Conservation (phyloP, 108 stramenopile genomes). For the Ochromonas danica region DNA sequence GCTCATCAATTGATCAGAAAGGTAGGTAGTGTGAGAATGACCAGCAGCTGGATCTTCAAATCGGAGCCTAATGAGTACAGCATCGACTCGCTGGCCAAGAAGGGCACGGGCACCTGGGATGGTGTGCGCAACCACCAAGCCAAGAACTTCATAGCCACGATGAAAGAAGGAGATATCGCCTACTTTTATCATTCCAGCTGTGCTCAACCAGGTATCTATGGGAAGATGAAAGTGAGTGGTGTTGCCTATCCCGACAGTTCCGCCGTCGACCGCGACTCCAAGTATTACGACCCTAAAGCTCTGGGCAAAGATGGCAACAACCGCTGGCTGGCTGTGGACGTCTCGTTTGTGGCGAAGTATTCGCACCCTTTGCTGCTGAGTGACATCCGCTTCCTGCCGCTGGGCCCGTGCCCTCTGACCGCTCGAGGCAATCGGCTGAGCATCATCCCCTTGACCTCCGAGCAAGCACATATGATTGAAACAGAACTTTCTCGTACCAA, state of each 20-base stretch:
- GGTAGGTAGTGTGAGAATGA: too few relatives aligned
- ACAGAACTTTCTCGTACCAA: neutral
- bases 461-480: neutral
- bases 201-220: constrained; percentile 37
- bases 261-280: neutral
- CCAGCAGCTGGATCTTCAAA: neutral
- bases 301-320: neutral
- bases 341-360: neutral
- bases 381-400: neutral
- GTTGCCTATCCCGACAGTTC: constrained; percentile 22
- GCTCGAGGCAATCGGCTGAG: neutral
- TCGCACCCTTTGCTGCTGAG: neutral
- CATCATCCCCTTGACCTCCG: neutral
- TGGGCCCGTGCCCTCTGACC: neutral
- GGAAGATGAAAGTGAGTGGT: neutral
- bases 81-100: neutral
- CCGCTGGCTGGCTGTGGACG: neutral
- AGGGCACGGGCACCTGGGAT: constrained; percentile 2
- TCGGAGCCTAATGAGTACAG: neutral
- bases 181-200: constrained; percentile 37
- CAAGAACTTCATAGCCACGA: constrained; percentile 34
- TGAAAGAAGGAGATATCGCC: constrained; percentile 27
- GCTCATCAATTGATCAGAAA: too few relatives aligned
- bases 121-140: constrained; percentile 38
- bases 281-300: constrained; percentile 19